Percentiles rank a stretch among this genome's conserved stretches.
These are phyloP conservation scores for Pachysandra terminalis DNA, from an alignment of 164 flowering plant genomes.

Conservation along the genomic window DNA sequence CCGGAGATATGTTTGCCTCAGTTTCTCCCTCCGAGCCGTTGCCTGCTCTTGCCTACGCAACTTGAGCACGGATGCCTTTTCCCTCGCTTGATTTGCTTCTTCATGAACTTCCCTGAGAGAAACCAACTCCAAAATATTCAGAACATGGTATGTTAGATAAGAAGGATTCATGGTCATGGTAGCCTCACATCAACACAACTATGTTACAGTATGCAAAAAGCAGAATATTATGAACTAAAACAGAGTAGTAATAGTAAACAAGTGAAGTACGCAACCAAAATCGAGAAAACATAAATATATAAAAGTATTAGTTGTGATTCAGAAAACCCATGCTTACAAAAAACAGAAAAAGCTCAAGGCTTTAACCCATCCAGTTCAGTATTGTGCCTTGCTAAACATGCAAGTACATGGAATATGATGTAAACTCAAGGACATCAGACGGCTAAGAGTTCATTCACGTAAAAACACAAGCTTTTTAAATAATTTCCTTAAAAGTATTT, in stretches of 20 bases:
- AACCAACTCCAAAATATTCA: slow-evolving; percentile 7
- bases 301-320: too few species aligned
- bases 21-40: slow-evolving; percentile 76
- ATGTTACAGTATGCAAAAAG: neutral
- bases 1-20: slow-evolving; percentile 74
- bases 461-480: neutral
- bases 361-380: too few species aligned
- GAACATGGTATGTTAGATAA: neutral
- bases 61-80: slow-evolving; percentile 62
- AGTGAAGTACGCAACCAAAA: neutral
- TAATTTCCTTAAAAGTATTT: too few species aligned
- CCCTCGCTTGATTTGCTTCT: slow-evolving; percentile 82
- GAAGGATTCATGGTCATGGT: too few species aligned
- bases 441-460: neutral
- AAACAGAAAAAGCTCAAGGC: too few species aligned
- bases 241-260: neutral
- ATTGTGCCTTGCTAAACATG: too few species aligned
- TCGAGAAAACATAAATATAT: too few species aligned
- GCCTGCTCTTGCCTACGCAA: slow-evolving; percentile 78
- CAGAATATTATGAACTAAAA: neutral
- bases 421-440: neutral
- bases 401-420: too few species aligned
- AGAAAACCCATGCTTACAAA: too few species aligned
- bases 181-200: neutral
- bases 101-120: slow-evolving; percentile 85